A percentile compares a stretch with the other conserved stretches of the same genome.
These are phyloP conservation scores for Scutellaria galericulata DNA, from an alignment of 257 asterid species.

Conservation along the genomic window DNA sequence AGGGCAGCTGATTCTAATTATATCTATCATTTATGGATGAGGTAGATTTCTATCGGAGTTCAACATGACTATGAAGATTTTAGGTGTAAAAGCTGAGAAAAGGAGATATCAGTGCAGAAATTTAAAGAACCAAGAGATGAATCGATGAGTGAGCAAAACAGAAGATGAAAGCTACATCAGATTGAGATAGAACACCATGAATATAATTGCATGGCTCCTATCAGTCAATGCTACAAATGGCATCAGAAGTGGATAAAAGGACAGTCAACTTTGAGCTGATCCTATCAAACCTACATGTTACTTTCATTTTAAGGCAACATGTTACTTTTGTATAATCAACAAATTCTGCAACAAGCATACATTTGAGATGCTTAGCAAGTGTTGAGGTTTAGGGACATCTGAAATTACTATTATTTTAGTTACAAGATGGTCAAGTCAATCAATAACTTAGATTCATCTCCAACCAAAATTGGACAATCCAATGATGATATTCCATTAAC, in stretches of 20 bases:
- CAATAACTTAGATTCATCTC: background rate
- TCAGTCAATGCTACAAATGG: too few species aligned
- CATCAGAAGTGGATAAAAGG: too few species aligned
- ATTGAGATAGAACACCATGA: too few species aligned
- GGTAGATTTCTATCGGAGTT: background rate
- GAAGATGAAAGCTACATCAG: too few species aligned
- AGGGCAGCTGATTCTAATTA: background rate
- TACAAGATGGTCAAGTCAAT: background rate
- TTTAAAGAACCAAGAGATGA: too few species aligned
- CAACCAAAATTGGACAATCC: background rate
- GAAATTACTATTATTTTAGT: background rate
- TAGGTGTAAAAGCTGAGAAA: background rate
- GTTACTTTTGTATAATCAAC: background rate
- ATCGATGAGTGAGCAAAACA: too few species aligned
- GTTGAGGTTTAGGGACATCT: background rate
- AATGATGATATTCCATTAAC: background rate
- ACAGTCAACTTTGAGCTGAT: too few species aligned
- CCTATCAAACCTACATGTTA: too few species aligned
- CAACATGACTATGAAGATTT: background rate
- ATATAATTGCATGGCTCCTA: too few species aligned
- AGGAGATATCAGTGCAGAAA: too few species aligned
- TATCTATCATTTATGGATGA: background rate
- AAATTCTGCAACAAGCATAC: background rate
- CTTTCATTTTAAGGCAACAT: background rate
- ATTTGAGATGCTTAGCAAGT: background rate